A percentile compares a stretch with the other conserved stretches of the same genome.
phyloP scores from a whole-genome alignment of 176 grass and related monocot species.

The Melocanna baccifera region DNA sequence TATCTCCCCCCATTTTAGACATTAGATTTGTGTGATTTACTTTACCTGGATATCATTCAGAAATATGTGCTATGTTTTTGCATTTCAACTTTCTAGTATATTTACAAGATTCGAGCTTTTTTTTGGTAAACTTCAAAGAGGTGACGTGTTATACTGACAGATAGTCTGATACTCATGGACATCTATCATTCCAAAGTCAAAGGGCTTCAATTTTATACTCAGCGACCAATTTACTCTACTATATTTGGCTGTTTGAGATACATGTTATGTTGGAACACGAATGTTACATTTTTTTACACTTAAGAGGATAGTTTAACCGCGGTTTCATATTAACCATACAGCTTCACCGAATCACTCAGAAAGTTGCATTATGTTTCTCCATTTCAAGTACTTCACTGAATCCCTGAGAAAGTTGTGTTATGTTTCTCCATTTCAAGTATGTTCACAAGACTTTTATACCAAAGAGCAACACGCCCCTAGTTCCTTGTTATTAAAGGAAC shows the following conservation, averaged over 20 bases:
- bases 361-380: not conserved
- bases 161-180: not conserved
- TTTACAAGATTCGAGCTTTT: not conserved
- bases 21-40: too few species aligned
- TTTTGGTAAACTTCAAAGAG: not conserved
- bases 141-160: not conserved
- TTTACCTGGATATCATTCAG: too few species aligned
- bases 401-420: not conserved
- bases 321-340: not conserved
- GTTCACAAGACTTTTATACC: not conserved
- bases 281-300: not conserved
- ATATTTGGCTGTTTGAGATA: not conserved
- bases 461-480: not conserved
- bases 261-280: not conserved
- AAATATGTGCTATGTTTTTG: not conserved
- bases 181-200: not conserved
- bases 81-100: slow-evolving; percentile 27
- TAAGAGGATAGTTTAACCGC: not conserved
- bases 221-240: not conserved
- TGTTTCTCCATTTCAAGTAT: slow-evolving; percentile 17
- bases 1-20: too few species aligned
- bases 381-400: not conserved
- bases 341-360: not conserved
- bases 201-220: not conserved
- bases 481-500: not conserved